A percentile compares a stretch with the other conserved stretches of the same genome.
phyloP scores from a whole-genome alignment of 148 eudicot species.

The Silene latifolia region DNA sequence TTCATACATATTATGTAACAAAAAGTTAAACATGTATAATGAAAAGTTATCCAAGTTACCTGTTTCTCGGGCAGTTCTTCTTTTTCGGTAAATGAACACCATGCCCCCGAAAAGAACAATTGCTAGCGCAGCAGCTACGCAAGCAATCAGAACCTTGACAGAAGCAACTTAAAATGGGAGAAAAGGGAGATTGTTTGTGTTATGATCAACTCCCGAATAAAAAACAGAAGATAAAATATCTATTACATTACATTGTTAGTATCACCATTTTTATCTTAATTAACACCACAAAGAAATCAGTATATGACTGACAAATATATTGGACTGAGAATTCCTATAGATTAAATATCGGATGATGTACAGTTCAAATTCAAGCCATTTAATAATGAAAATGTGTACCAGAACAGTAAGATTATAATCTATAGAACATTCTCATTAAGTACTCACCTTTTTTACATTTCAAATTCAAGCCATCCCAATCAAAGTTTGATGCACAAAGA shows the following conservation, averaged over 20 bases:
- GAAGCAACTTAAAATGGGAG: not conserved
- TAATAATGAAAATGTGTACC: not conserved
- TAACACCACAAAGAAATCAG: too few species aligned
- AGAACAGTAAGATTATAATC: not conserved
- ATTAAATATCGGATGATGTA: too few species aligned
- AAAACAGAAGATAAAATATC: not conserved
- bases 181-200: not conserved
- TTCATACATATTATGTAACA: not conserved
- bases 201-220: not conserved
- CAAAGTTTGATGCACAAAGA: constrained; percentile 6
- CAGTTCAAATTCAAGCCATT: not conserved
- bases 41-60: constrained; percentile 1
- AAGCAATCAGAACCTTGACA: constrained; percentile 18
- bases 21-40: not conserved
- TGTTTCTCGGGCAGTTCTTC: constrained; percentile 12
- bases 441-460: constrained; percentile 17
- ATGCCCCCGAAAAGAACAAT: constrained; percentile 10
- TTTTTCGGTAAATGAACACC: not conserved
- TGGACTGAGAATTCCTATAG: too few species aligned
- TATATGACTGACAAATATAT: not conserved
- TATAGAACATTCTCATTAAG: not conserved
- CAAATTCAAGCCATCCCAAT: constrained; percentile 12
- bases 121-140: constrained; percentile 21
- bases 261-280: too few species aligned
- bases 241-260: not conserved